Evolutionary conservation across 2,329 filamentous ascomycete species (phyloP), one percentile per base, ranked within the genome.

Genomic region (Colletotrichum viniferum): DNA sequence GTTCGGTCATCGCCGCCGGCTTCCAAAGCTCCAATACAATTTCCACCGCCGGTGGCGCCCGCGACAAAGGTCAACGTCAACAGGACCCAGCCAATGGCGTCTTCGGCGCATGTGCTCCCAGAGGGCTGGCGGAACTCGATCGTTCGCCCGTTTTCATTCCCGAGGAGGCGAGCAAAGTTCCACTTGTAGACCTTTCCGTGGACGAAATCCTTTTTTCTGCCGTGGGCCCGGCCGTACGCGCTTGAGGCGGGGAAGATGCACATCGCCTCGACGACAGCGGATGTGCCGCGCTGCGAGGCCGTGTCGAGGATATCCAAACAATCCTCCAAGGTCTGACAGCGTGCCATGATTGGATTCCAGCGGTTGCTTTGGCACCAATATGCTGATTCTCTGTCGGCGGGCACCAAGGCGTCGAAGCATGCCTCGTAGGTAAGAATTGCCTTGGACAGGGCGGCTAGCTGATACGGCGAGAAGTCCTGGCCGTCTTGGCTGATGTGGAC

Each of bases 151-250:
- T 63, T 66, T 2, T 76, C 73, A 8, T 69, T 60, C 10, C 75
- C 43, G 38, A 82, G 52, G 56, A 85, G 79, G 2, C 81, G 80
- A 1, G 81, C 78, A 67, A 85, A 82, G 65, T 85, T 81, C 84
- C 84, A 86, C 80, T 85, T 86, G 78, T 84, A 86, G 34, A 84
- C 82, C 69, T 85, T 85, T 14, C 84, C 84, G 56, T 83, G 80
- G 26, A 86, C 78, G 73, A 85, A 85, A 69, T 84, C 81, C 48
- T 78, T 74, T 61, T 79, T 81, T 71, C 78, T 79, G 13, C 82
- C 81, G 24, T 82, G 79, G 8, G 81, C 79, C 1, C 77, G 77
- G 26, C 83, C 84, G 63, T 81, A 82, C 3, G 81, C 79, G 24
- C 81, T 83, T 2, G 73, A 68, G 12, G 81, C 79, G 0, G 83